phyloP scores from a whole-genome alignment of 2,329 filamentous ascomycete species.

The Hypoxylon sp. region DNA sequence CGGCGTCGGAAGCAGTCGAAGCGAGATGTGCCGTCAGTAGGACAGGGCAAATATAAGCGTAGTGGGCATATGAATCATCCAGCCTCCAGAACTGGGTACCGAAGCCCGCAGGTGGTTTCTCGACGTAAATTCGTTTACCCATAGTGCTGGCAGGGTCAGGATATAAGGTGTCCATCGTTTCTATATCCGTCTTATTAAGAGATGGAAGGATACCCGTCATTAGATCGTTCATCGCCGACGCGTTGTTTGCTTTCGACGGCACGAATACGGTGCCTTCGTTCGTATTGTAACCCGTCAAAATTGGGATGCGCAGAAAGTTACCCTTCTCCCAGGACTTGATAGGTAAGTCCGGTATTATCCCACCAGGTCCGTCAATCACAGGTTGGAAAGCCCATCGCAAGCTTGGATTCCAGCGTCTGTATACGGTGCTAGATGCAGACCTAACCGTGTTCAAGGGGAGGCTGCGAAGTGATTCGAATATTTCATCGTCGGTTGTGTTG shows the following conservation, averaged over 20 bases:
- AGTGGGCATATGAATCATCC: conserved; percentile 69
- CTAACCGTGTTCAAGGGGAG: conserved; percentile 51
- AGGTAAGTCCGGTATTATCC: conserved; percentile 65
- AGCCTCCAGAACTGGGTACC: conserved; percentile 65
- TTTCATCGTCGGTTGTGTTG: conserved; percentile 54
- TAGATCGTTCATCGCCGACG: conserved; percentile 65
- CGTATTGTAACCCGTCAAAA: conserved; percentile 75
- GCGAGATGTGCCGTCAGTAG: conserved; percentile 64
- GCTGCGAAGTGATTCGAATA: conserved; percentile 61
- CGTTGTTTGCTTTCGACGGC: conserved; percentile 55
- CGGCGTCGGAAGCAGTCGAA: conserved; percentile 38
- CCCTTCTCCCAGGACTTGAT: conserved; percentile 65
- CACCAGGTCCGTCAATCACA: conserved; percentile 65
- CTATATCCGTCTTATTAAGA: conserved; percentile 61
- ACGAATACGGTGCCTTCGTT: conserved; percentile 75
- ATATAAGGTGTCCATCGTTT: conserved; percentile 66
- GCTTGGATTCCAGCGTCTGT: conserved; percentile 51
- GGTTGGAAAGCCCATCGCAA: conserved; percentile 74
- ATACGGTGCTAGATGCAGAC: conserved; percentile 55
- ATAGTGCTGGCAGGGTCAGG: conserved; percentile 61
- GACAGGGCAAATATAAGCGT: conserved; percentile 71
- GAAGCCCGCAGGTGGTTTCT: conserved; percentile 49
- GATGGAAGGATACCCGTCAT: conserved; percentile 69
- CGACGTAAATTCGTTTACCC: conserved; percentile 51
- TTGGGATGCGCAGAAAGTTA: conserved; percentile 63